These are phyloP conservation scores for Vickermania spadyakhi DNA, from an alignment of 208 protist genomes.

Conservation along the genomic window DNA sequence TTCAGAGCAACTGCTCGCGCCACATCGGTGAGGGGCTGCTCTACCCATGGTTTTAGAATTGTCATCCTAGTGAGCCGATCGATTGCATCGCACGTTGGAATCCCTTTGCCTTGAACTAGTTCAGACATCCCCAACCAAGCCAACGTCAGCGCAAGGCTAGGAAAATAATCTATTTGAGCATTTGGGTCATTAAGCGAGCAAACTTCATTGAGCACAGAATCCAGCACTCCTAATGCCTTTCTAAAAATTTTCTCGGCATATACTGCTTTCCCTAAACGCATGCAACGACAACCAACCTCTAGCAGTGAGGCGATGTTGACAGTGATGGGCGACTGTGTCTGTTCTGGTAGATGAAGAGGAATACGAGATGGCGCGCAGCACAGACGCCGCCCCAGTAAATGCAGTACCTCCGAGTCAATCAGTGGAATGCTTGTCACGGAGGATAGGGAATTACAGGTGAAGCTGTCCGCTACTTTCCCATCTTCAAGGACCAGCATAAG, in stretches of 20 bases:
- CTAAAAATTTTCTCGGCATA: constrained; percentile 80
- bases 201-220: constrained; percentile 30
- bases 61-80: constrained; percentile 16
- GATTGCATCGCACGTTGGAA: constrained; percentile 19
- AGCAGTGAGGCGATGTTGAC: constrained; percentile 74
- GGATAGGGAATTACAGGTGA: not conserved
- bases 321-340: no score
- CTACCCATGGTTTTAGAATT: constrained; percentile 16
- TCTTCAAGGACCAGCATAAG: not conserved
- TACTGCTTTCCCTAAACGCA: constrained; percentile 36
- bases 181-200: constrained; percentile 3
- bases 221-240: constrained; percentile 53
- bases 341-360: no score
- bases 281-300: constrained; percentile 40
- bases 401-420: not conserved
- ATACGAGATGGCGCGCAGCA: not conserved
- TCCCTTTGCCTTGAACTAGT: constrained; percentile 44
- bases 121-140: constrained; percentile 52
- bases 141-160: constrained; percentile 50
- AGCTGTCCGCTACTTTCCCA: not conserved
- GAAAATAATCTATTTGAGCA: constrained; percentile 24
- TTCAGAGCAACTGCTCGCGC: constrained; percentile 27
- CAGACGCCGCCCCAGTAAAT: not conserved
- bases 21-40: constrained; percentile 44
- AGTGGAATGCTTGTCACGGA: not conserved